Base-by-base conservation (phyloP, 352 stramenopile genomes). In the Phytophthora pisi region DNA sequence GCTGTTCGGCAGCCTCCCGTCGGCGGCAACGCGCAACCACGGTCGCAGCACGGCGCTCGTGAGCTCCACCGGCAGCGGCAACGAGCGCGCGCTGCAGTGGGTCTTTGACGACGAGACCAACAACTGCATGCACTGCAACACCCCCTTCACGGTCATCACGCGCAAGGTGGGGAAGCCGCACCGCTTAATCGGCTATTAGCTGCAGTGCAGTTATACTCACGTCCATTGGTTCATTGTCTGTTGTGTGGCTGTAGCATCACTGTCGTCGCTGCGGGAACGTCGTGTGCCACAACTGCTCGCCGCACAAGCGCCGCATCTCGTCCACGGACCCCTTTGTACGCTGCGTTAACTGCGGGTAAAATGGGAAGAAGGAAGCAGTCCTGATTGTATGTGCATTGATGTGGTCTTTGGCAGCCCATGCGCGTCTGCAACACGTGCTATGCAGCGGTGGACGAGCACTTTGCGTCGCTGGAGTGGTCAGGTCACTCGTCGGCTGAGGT, bases 101-200 rank as follows among this genome's bases (percentile, higher is more conserved):
- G 84, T 95, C 38, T 90, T 89, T 65, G 87, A 95, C 65, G 86
- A 95, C 51, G 85, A 95, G 59, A 92, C 85, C 4, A 76, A 74
- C 57, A 93, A 95, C 67, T 95, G 87, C 65, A 95, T 95, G 87
- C 86, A 91, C 66, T 95, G 87, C 77, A 93, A 95, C 61, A 91
- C 85, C 54, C 77, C 78, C 8, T 95, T 95, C 72, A 92, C 87
- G 16, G 64, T 95, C 42, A 72, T 95, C 50, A 93, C 86, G 34
- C 80, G 87, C 51, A 95, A 95, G 82, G 87, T 95, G 58, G 24
- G 34, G 20, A 13, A 13, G 26, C n/a, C 24, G 23, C 31, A 47
- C 31, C 20, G n/a, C n/a, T 4, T 47, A 49, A 3, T 34, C 28
- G 10, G 13, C 34, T 34, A 34, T 6, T 34, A 7, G 28, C 6